phyloP scores from a whole-genome alignment of 2,329 filamentous ascomycete genomes.

The Colletotrichum trifolii region DNA sequence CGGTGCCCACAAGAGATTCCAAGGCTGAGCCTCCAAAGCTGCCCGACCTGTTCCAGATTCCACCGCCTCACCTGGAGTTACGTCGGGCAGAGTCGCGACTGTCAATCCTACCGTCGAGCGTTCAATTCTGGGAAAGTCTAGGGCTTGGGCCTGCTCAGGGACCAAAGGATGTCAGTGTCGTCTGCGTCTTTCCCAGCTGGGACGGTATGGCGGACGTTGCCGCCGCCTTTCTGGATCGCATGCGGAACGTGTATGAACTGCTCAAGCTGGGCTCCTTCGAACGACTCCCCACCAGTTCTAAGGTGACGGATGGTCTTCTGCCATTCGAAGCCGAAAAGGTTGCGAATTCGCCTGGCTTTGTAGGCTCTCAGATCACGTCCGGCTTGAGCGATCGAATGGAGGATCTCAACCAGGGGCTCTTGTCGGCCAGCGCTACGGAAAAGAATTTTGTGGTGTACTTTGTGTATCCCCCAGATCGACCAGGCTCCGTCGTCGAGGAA shows the following conservation, averaged over 20 bases:
- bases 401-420: constrained; percentile 58
- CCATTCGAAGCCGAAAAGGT: constrained; percentile 61
- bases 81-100: constrained; percentile 75
- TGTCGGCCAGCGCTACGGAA: constrained; percentile 53
- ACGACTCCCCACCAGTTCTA: constrained; percentile 55
- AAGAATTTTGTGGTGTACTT: constrained; percentile 82
- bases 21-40: constrained; percentile 59
- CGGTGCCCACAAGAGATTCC: constrained; percentile 53
- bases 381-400: constrained; percentile 61
- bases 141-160: constrained; percentile 79
- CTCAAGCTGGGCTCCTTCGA: constrained; percentile 77
- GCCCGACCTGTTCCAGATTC: constrained; percentile 70
- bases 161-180: constrained; percentile 75
- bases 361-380: constrained; percentile 39
- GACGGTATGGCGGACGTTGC: constrained; percentile 71
- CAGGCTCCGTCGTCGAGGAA: constrained; percentile 73
- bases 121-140: constrained; percentile 85
- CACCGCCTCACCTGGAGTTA: constrained; percentile 77
- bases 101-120: constrained; percentile 78
- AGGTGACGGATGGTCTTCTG: constrained; percentile 60
- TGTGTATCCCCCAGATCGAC: constrained; percentile 74
- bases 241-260: constrained; percentile 78
- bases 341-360: constrained; percentile 27
- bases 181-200: constrained; percentile 77
- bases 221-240: constrained; percentile 72